phyloP scores from a whole-genome alignment of 73 alveolate genomes.

The Tetrahymena malaccensis region DNA sequence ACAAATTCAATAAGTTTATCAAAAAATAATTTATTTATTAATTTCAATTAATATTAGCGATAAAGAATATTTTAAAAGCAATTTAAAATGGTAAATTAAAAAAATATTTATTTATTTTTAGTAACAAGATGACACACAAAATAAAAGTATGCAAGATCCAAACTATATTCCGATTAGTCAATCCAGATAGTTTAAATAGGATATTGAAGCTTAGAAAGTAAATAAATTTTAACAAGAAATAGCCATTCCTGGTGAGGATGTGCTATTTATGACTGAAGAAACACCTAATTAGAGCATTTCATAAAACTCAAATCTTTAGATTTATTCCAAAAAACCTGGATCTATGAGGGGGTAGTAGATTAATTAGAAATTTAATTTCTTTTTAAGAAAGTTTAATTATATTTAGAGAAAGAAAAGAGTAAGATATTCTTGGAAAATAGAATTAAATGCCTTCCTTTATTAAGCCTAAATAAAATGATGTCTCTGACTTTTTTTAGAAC shows the following conservation, averaged over 20 bases:
- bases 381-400: not conserved
- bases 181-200: not conserved
- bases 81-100: no score
- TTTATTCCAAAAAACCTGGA: not conserved
- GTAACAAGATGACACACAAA: not conserved
- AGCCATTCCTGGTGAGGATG: not conserved
- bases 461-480: constrained; percentile 44
- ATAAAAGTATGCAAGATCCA: not conserved
- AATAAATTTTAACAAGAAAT: not conserved
- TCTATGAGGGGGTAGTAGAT: not conserved
- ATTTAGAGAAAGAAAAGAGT: not conserved
- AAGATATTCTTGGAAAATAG: not conserved
- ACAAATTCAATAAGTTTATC: no score
- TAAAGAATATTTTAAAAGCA: not conserved
- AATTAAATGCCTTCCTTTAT: constrained; percentile 57
- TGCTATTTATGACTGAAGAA: not conserved
- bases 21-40: no score
- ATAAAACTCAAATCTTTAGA: not conserved
- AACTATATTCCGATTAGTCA: not conserved
- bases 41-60: no score
- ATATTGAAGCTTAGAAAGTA: not conserved
- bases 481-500: constrained; percentile 46
- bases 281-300: not conserved
- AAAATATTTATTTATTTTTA: not conserved
- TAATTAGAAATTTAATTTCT: not conserved